Base-by-base conservation (phyloP, 2,329 filamentous ascomycete species). In the Alternaria longipes region DNA sequence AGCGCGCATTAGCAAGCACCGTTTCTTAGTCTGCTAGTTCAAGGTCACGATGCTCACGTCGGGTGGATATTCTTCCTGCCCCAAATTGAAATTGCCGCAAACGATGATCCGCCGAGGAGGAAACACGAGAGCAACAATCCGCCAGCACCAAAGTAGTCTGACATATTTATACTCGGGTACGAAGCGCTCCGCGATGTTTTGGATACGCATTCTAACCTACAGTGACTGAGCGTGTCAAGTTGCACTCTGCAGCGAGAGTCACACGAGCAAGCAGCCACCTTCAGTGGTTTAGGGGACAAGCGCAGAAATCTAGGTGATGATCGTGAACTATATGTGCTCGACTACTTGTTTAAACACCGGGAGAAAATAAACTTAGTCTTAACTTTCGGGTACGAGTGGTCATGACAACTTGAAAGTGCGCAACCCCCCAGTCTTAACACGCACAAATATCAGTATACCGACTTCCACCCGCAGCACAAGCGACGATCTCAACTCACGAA, bases 1-100 rank as follows among this genome's bases (percentile, higher is more conserved):
- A 14, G 46, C 20, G 20, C 20, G 46, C 32, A 50, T 36, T 38
- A 12, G 46, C 20, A 36, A 26, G 32, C 32, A 26, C 20, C 32
- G 1, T 50, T 26, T 34, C 14, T 46, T 36, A 49, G 46, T 28
- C 20, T 14, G 9, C 30, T 36, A 16, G 30, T 34, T 22, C 30
- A 11, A 28, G 16, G 46, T 49, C 46, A 49, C 46, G 46, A 49
- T 49, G 46, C 30, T 49, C 46, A 49, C 14, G 12, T 34, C 45
- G 45, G 45, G 30, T 49, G 28, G 45, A 34, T 32, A 22, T 8
- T 32, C 12, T 49, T 49, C 45, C 45, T 49, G 28, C 18, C 18
- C 18, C n/a, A 22, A 49, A 34, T 34, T 34, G 46, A 49, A 49
- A 49, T 49, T 36, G 30, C 46, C 18, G 30, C 46, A 49, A 20